Percentiles rank a stretch among this genome's conserved stretches.
These are phyloP conservation scores for Colletotrichum tofieldiae DNA, from an alignment of 2,329 filamentous ascomycete species.

Conservation along the genomic window DNA sequence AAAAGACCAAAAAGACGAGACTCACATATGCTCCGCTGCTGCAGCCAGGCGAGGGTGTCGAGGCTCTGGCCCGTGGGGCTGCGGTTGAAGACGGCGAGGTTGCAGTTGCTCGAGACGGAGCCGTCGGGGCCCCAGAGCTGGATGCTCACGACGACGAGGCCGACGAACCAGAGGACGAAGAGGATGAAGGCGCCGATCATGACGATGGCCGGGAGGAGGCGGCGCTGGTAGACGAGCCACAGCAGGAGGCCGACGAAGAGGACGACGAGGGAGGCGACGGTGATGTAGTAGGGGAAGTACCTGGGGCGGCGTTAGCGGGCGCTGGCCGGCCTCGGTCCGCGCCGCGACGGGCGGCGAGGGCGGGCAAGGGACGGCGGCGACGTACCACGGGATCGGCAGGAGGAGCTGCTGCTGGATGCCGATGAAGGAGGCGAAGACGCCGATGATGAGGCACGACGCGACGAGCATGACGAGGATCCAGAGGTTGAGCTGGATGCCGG, in stretches of 20 bases:
- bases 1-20: slow-evolving; percentile 41
- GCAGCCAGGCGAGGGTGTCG: slow-evolving; percentile 74
- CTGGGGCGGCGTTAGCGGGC: slow-evolving; percentile 53
- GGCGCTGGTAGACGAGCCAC: slow-evolving; percentile 73
- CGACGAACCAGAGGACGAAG: slow-evolving; percentile 78
- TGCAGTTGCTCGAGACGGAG: slow-evolving; percentile 73
- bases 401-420: slow-evolving; percentile 70
- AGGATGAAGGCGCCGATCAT: slow-evolving; percentile 77
- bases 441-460: slow-evolving; percentile 71
- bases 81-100: slow-evolving; percentile 69
- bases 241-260: slow-evolving; percentile 78
- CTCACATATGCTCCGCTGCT: slow-evolving; percentile 76
- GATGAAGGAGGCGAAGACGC: slow-evolving; percentile 74
- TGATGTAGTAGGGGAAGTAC: slow-evolving; percentile 79
- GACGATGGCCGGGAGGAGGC: slow-evolving; percentile 73
- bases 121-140: slow-evolving; percentile 75
- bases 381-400: slow-evolving; percentile 73
- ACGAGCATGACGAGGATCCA: slow-evolving; percentile 79
- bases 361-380: slow-evolving; percentile 23
- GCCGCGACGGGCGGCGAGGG: background rate
- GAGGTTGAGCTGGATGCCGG: slow-evolving; percentile 76
- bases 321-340: background rate
- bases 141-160: slow-evolving; percentile 73
- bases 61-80: slow-evolving; percentile 66
- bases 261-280: slow-evolving; percentile 71